Evolutionary conservation across 2,329 filamentous ascomycete species (phyloP), one percentile per base, ranked within the genome.

Genomic region (Trichophyton schoenleinii): DNA sequence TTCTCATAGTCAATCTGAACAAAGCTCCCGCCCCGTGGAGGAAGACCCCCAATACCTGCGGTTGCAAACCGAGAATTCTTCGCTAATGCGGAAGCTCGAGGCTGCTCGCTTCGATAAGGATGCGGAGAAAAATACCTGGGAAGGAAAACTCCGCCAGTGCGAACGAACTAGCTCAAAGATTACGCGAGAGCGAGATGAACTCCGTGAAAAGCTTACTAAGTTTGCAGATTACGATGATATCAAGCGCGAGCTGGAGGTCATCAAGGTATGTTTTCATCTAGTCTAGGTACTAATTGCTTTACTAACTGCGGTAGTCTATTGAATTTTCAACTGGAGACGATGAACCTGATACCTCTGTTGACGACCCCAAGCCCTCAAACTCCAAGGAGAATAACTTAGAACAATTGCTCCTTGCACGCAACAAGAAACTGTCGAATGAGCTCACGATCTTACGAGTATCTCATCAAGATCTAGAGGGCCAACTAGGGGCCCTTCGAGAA

Each of bases 191-290:
- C 86, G 89, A 65, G 91, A 96, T 63, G 79, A 81, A 28, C 78
- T 97, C 61, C 89, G 87, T 70, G 78, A 80, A 42, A 96, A 94
- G 75, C 83, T 97, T 2, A 85, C 90, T 65, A 95, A 88, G 71
- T 95, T 89, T 85, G 84, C 84, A 66, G 94, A 99, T 72, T 99
- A 99, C 71, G 91, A 97, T 38, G 92, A 97, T 63, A 84, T 99
- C 57, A 96, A 94, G 75, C 89, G 95, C 66, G 95, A 99, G 74
- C 81, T 99, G 2, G 92, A 97, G 69, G 91, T 97, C 64, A 83
- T 99, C 63, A 96, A 96, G 72, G 81, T 81, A 70, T 62, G 70
- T 66, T 38, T 15, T 46, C 20, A 34, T 36, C 6, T 59, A 6
- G 22, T 31, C 60, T 31, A 15, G 15, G n/a, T 22, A 42, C 38